Evolutionary conservation across 163 green algal species (phyloP).

Genomic region (Scenedesmus sp.): DNA sequence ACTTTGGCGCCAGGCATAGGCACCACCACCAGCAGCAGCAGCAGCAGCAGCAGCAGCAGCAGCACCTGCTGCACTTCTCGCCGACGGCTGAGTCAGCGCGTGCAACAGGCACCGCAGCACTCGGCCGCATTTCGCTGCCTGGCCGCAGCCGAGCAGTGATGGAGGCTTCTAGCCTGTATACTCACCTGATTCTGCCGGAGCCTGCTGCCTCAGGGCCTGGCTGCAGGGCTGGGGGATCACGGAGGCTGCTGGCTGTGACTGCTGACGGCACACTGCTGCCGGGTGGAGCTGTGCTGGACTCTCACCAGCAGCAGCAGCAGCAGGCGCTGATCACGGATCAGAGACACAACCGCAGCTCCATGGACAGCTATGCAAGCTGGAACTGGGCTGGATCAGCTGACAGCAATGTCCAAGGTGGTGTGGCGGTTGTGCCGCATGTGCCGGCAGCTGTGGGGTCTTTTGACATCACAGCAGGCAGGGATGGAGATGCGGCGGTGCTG

Average conservation of each 20-base stretch:
- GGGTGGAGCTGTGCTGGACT: background rate
- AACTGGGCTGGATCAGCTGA: background rate
- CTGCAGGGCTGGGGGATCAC: background rate
- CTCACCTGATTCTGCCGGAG: slow-evolving; percentile 32
- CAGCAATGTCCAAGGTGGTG: background rate
- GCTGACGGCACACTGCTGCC: slow-evolving; percentile 19
- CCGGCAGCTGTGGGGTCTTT: background rate
- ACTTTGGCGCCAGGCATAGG: background rate
- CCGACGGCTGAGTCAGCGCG: background rate
- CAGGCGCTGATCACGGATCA: background rate
- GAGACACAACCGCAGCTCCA: background rate
- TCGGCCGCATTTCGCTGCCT: slow-evolving; percentile 28
- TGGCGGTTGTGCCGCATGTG: background rate
- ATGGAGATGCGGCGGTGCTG: background rate
- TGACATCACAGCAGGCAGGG: background rate
- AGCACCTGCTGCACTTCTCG: background rate
- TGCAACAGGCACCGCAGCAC: background rate
- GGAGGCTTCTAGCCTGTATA: slow-evolving; percentile 31
- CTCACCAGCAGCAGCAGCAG: background rate
- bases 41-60: slow-evolving; percentile 17
- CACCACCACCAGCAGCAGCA: too few species aligned
- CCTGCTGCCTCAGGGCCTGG: background rate
- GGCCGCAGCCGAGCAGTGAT: slow-evolving; percentile 4
- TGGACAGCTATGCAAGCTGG: background rate
- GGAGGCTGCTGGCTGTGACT: slow-evolving; percentile 9